phyloP scores from a whole-genome alignment of 345 rosid species.

The Eucalyptus virginea region DNA sequence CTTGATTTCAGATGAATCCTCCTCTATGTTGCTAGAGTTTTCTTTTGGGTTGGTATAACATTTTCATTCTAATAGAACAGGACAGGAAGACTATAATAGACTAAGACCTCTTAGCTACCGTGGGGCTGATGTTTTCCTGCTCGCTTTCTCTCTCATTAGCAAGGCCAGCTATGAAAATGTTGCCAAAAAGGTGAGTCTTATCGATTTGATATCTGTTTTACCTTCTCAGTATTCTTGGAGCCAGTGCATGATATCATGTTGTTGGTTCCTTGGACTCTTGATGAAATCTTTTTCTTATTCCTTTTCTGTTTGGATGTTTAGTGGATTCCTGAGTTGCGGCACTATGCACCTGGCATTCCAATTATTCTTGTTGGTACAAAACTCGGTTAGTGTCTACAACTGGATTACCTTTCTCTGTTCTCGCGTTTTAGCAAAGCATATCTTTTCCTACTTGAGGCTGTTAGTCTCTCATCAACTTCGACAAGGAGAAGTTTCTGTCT shows the following conservation, averaged over 20 bases:
- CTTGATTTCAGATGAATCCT: not conserved
- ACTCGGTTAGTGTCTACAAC: conserved; percentile 19
- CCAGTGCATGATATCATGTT: not conserved
- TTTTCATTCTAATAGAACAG: conserved; percentile 21
- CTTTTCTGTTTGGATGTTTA: conserved; percentile 12
- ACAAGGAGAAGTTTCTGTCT: not conserved
- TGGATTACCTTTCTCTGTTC: not conserved
- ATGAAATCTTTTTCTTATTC: not conserved
- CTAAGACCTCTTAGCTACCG: conserved; percentile 89
- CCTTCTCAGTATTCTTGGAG: not conserved
- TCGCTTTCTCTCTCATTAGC: conserved; percentile 87
- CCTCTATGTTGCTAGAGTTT: not conserved
- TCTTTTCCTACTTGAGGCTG: not conserved
- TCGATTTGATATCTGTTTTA: not conserved
- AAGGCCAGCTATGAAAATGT: conserved; percentile 92
- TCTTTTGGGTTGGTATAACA: not conserved
- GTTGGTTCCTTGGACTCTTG: not conserved
- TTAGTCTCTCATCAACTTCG: not conserved
- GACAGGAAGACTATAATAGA: conserved; percentile 93
- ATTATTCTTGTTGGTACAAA: conserved; percentile 58
- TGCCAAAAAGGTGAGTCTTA: conserved; percentile 54
- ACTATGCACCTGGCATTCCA: conserved; percentile 68
- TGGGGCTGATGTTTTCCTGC: conserved; percentile 85
- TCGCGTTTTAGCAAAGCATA: not conserved
- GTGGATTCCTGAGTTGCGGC: conserved; percentile 97